Evolutionary conservation across 2,329 filamentous ascomycete genomes (phyloP).

Genomic region (Arachnomyces sp.): DNA sequence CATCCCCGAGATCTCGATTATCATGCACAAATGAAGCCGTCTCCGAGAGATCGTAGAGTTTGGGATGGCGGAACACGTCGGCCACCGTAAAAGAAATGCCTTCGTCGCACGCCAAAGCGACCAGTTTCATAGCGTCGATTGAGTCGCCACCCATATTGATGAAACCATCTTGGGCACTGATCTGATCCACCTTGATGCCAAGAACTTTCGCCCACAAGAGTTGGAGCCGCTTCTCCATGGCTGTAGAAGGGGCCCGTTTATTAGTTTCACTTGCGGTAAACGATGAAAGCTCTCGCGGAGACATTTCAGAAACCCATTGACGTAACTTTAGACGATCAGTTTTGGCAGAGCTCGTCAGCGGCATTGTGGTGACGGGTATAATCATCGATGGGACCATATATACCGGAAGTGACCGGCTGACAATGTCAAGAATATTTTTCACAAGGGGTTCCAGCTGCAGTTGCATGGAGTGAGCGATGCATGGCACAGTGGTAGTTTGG

Average conservation of each 20-base stretch:
- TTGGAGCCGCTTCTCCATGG: slow-evolving; percentile 23
- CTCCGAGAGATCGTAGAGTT: slow-evolving; percentile 28
- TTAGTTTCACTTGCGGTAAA: slow-evolving; percentile 5
- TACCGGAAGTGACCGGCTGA: slow-evolving; percentile 32
- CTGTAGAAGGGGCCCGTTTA: slow-evolving; percentile 15
- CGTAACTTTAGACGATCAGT: slow-evolving; percentile 26
- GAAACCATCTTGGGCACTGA: slow-evolving; percentile 17
- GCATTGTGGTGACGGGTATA: slow-evolving; percentile 31
- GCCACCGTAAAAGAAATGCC: slow-evolving; percentile 16
- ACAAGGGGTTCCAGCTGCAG: no score
- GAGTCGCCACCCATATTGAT: slow-evolving; percentile 20
- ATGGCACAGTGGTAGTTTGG: no score
- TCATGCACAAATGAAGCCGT: no score
- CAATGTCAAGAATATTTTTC: no score
- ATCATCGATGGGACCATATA: slow-evolving; percentile 34
- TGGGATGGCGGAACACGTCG: slow-evolving; percentile 25
- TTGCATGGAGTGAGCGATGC: no score
- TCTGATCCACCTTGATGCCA: slow-evolving; percentile 16
- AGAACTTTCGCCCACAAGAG: slow-evolving; percentile 21
- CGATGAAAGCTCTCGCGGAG: slow-evolving; percentile 11
- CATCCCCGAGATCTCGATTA: no score
- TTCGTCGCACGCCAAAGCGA: slow-evolving; percentile 14
- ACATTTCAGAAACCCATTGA: slow-evolving; percentile 7
- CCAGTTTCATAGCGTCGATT: slow-evolving; percentile 23
- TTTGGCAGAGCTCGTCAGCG: slow-evolving; percentile 31